Base-by-base conservation (phyloP, 345 rosid species). In the Jatropha curcas region DNA sequence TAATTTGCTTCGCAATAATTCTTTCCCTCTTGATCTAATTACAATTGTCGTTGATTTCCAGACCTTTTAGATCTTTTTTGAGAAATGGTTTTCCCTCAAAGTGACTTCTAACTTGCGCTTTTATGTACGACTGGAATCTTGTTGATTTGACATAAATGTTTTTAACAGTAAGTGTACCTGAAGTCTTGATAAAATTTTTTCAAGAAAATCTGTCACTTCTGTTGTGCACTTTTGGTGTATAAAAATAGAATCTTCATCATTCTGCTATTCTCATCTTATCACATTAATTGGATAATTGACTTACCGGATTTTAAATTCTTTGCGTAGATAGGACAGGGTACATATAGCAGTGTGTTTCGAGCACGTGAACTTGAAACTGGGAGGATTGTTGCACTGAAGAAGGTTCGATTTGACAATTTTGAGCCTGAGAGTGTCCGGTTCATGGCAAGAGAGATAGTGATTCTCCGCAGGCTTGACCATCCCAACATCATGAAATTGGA, bases 401-500 rank as follows among this genome's bases (percentile, higher is more conserved):
- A 95, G 83, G 98, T 95, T 66, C 88, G 96, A 62, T 95, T 95
- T 16, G 97, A 92, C 77, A 95, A 92, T 79, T 89, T 92, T 76
- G 98, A 95, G 86, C 99, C 99, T 0, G 99, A 95, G 88, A 95
- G 99, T 72, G 96, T 95, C 77, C 86, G 90, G 79, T 95, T 95
- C 71, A 95, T 95, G 99, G 99, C 98, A 5, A 86, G 99, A 70
- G 99, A 95, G 88, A 91, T 95, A 76, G 43, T 89, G 85, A 88
- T 95, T 77, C 94, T 95, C 25, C 91, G 98, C 51, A 83, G 88
- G 82, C 94, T 95, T 35, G 86, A 92, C 68, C 99, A 95, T 80
- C 97, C 98, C 53, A 95, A 95, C 76, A 75, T 95, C 77, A 95
- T 92, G 83, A 95, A 95, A 69, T 81, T 92, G 79, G 89, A 95